Evolutionary conservation across 805 yeast species (phyloP), one percentile per base, ranked within the genome.

Genomic region (Nadsonia fulvescens): DNA sequence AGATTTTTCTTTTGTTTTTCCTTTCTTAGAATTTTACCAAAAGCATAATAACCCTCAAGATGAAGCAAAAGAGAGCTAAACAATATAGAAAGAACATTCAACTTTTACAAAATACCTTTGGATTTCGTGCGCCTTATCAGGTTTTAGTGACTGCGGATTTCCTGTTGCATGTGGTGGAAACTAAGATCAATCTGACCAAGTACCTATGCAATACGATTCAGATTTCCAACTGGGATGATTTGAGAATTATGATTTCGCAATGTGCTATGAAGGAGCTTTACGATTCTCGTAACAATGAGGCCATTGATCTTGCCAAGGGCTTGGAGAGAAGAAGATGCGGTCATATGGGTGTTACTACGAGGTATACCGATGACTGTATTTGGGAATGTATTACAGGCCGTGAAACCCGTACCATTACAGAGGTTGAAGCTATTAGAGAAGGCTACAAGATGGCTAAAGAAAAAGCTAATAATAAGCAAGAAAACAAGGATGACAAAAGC

Each of bases 21-120:
- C n/a, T n/a, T n/a, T n/a, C n/a, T n/a, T n/a, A n/a, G n/a, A n/a
- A n/a, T n/a, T n/a, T n/a, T n/a, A n/a, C n/a, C n/a, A n/a, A n/a
- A n/a, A n/a, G n/a, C n/a, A n/a, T n/a, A n/a, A n/a, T n/a, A n/a
- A n/a, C n/a, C n/a, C n/a, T n/a, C n/a, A 49, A 32, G 17, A 86
- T 86, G 98, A 81, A 92, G 61, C 94, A 86, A 54, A 86, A 83
- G 52, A 65, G 98, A 53, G 93, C 95, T 28, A 86, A 86, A 51
- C 61, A 89, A 1, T 89, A 89, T 52, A 71, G 86, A 49, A 86
- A 86, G 58, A 93, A 79, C 49, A 75, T 89, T 77, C 67, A 73
- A 37, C 73, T 78, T 29, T 75, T 81, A 40, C 63, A 66, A 37
- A 77, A 81, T 46, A 64, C 92, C 5, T 89, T 86, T 63, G 77